Conservation (phyloP, 1,284 basidiomycete species). For the Apiotrichum siamense region DNA sequence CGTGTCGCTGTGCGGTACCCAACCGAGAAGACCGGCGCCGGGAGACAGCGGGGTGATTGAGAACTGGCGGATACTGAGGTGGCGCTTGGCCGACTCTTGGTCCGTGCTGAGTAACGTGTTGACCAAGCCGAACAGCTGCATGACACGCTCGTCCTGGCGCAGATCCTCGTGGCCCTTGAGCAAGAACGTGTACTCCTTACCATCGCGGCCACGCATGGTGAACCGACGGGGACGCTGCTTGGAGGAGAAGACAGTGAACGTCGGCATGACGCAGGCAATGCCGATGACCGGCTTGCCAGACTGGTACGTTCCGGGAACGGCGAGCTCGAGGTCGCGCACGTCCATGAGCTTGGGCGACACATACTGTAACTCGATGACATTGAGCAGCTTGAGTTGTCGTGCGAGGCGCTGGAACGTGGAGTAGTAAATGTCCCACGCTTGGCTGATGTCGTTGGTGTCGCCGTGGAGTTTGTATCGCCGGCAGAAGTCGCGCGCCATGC, state of each 20-base stretch:
- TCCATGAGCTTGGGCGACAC: slow-evolving; percentile 90
- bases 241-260: slow-evolving; percentile 89
- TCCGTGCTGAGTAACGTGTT: slow-evolving; percentile 92
- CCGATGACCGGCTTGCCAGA: slow-evolving; percentile 78
- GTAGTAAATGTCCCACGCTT: slow-evolving; percentile 99
- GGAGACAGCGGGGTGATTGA: slow-evolving; percentile 94
- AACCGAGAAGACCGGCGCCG: slow-evolving; percentile 89
- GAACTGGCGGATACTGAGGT: slow-evolving; percentile 88
- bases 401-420: slow-evolving; percentile 96
- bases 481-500: slow-evolving; percentile 90
- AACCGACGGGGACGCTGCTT: slow-evolving; percentile 94
- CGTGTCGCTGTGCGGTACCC: slow-evolving; percentile 96
- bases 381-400: slow-evolving; percentile 84
- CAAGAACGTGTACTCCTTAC: slow-evolving; percentile 84
- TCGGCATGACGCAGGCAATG: slow-evolving; percentile 78
- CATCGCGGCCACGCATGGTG: slow-evolving; percentile 84
- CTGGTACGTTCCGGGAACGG: slow-evolving; percentile 94
- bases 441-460: slow-evolving; percentile 85
- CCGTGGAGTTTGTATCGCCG: slow-evolving; percentile 79
- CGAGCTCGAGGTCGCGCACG: slow-evolving; percentile 82
- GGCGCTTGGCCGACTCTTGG: slow-evolving; percentile 91
- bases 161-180: slow-evolving; percentile 99
- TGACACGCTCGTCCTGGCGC: slow-evolving; percentile 97
- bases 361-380: slow-evolving; percentile 92
- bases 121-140: slow-evolving; percentile 97